These are phyloP conservation scores for Macrophomina phaseolina DNA, from an alignment of 2,329 filamentous ascomycete genomes.

Conservation along the genomic window DNA sequence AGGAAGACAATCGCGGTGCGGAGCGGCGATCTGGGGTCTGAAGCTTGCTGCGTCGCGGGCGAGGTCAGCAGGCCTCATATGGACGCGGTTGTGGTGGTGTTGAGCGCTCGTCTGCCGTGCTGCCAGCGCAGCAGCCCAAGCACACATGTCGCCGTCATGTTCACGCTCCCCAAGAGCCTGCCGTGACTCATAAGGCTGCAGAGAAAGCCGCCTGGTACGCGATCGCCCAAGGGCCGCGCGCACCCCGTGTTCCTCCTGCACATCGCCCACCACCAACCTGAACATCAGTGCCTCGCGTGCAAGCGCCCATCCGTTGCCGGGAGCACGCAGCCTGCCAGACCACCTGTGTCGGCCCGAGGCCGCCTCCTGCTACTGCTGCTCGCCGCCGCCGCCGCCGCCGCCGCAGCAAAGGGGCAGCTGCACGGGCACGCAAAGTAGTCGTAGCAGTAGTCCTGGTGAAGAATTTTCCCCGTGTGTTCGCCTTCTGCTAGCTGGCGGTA, in stretches of 20 bases:
- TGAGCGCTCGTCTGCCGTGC: background rate
- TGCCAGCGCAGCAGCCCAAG: conserved; percentile 9
- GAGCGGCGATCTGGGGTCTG: conserved; percentile 24
- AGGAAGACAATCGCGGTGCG: conserved; percentile 15
- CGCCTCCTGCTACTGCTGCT: background rate
- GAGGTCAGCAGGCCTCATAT: conserved; percentile 24
- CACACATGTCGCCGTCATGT: conserved; percentile 9
- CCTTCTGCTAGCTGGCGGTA: no score
- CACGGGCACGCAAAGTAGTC: conserved; percentile 8
- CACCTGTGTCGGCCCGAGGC: conserved; percentile 16
- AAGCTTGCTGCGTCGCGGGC: conserved; percentile 12
- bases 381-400: background rate
- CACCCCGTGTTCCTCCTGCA: conserved; percentile 13
- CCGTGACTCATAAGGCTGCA: conserved; percentile 25
- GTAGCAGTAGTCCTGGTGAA: no score
- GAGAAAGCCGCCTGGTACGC: background rate
- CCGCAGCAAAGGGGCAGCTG: conserved; percentile 24
- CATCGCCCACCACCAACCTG: background rate
- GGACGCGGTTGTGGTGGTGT: conserved; percentile 11
- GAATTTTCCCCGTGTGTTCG: no score
- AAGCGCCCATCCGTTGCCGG: background rate
- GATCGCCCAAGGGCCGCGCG: conserved; percentile 16
- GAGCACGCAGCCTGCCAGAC: background rate
- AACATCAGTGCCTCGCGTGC: background rate
- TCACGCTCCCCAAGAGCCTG: background rate